These are phyloP conservation scores for Hanseniaspora osmophila DNA, from an alignment of 805 yeast genomes.

Conservation along the genomic window DNA sequence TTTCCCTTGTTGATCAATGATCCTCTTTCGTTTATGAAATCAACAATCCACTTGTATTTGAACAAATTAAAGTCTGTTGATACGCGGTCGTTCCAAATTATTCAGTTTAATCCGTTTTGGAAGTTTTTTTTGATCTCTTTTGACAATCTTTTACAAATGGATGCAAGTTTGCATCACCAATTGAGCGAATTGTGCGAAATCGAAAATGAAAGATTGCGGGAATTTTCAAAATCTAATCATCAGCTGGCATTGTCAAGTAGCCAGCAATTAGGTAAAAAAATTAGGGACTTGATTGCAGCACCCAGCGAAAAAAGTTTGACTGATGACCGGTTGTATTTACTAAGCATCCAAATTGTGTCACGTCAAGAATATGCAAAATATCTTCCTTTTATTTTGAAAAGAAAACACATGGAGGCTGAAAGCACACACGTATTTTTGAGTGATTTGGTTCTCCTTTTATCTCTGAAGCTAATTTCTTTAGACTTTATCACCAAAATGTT, in stretches of 20 bases:
- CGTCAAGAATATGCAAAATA: slow-evolving; percentile 19
- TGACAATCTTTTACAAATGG: slow-evolving; percentile 17
- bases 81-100: slow-evolving; percentile 11
- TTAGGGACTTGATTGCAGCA: slow-evolving; percentile 12
- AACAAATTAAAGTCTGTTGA: slow-evolving; percentile 15
- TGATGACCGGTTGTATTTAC: slow-evolving; percentile 10
- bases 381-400: slow-evolving; percentile 19
- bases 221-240: slow-evolving; percentile 7
- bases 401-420: slow-evolving; percentile 13
- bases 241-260: neutral
- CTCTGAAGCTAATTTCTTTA: slow-evolving; percentile 15
- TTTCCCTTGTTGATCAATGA: slow-evolving; percentile 26
- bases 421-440: neutral
- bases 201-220: slow-evolving; percentile 16
- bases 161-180: slow-evolving; percentile 16
- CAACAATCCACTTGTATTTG: slow-evolving; percentile 17
- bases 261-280: slow-evolving; percentile 17
- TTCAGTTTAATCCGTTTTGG: slow-evolving; percentile 21
- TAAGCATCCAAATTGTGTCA: slow-evolving; percentile 13
- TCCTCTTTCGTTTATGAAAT: slow-evolving; percentile 22
- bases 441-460: slow-evolving; percentile 14
- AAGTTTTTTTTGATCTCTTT: slow-evolving; percentile 20
- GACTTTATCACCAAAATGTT: slow-evolving; percentile 9
- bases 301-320: neutral
- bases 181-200: slow-evolving; percentile 17